phyloP scores from a whole-genome alignment of 1,284 basidiomycete species.

The Erythrobasidium hasegawianum region DNA sequence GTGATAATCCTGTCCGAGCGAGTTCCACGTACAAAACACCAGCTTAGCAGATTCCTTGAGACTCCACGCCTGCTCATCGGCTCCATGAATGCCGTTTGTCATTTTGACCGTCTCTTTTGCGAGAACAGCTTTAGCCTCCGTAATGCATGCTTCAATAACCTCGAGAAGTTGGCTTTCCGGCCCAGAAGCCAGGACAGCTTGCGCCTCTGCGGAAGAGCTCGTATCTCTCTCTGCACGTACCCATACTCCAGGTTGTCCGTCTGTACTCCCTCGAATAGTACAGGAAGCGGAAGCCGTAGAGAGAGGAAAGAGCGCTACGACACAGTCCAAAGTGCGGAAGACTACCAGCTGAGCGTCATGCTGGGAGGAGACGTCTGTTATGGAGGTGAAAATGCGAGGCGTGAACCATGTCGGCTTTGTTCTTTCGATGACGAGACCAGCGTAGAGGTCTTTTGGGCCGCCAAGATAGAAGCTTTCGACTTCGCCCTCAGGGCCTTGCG shows the following conservation, averaged over 20 bases:
- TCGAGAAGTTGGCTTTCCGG: slow-evolving; percentile 13
- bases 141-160: slow-evolving; percentile 28
- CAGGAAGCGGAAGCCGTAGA: slow-evolving; percentile 22
- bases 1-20: slow-evolving; percentile 39
- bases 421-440: slow-evolving; percentile 36
- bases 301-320: slow-evolving; percentile 37
- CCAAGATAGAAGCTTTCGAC: slow-evolving; percentile 19
- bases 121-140: slow-evolving; percentile 10
- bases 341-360: slow-evolving; percentile 36
- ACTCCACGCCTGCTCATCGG: neutral
- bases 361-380: slow-evolving; percentile 18
- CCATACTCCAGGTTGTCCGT: slow-evolving; percentile 14
- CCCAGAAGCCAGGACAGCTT: slow-evolving; percentile 35
- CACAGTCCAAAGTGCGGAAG: slow-evolving; percentile 16
- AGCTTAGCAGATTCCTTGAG: slow-evolving; percentile 4
- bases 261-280: slow-evolving; percentile 31
- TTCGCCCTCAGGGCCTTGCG: slow-evolving; percentile 10
- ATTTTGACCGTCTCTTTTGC: neutral
- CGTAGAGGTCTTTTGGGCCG: slow-evolving; percentile 8
- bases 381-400: slow-evolving; percentile 28
- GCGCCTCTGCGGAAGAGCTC: neutral
- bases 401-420: slow-evolving; percentile 38
- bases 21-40: slow-evolving; percentile 43
- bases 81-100: neutral
- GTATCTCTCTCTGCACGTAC: slow-evolving; percentile 35